phyloP scores from a whole-genome alignment of 257 asterid genomes.

The Solanum sparsipilum region DNA sequence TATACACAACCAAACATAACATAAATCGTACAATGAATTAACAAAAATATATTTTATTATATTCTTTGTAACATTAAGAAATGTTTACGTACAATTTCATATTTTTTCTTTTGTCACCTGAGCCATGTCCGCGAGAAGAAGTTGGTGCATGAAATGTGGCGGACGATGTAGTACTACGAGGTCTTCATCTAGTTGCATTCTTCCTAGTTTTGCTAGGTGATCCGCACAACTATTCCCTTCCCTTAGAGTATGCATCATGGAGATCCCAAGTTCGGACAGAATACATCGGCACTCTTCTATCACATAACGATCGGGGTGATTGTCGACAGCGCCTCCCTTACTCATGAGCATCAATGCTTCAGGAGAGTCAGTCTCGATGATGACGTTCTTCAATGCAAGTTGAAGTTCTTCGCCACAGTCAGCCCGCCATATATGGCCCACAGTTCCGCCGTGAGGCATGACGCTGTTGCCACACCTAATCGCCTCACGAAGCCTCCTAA shows the following conservation, averaged over 20 bases:
- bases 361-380: not conserved
- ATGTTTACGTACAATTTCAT: not conserved
- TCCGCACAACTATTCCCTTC: not conserved
- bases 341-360: not conserved
- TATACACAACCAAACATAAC: too few species aligned
- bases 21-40: too few species aligned
- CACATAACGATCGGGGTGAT: not conserved
- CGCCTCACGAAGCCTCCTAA: not conserved
- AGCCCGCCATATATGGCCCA: not conserved
- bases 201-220: too few species aligned
- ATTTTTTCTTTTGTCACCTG: not conserved
- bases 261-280: not conserved
- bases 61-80: too few species aligned
- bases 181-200: too few species aligned
- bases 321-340: not conserved
- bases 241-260: not conserved
- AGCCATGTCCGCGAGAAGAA: not conserved
- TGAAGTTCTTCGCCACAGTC: too few species aligned
- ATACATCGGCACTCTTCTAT: not conserved
- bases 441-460: not conserved
- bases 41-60: too few species aligned
- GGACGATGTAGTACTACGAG: too few species aligned
- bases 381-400: too few species aligned
- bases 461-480: not conserved
- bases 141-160: not conserved